These are phyloP conservation scores for Penicillium sp. DNA, from an alignment of 2,329 filamentous ascomycete genomes.

Conservation along the genomic window DNA sequence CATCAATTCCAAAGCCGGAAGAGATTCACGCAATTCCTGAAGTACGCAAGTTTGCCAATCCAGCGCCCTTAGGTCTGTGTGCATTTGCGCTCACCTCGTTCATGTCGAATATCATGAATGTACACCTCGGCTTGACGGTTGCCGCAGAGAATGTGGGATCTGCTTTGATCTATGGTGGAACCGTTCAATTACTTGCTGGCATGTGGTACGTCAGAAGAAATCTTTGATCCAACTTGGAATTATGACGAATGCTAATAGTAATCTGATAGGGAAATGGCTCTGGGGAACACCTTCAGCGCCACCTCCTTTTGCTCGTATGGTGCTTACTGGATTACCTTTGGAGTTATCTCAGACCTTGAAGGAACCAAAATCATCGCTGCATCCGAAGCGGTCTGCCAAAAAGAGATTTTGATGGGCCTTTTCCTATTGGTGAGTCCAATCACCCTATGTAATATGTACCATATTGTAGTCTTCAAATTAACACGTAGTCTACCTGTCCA, in stretches of 20 bases:
- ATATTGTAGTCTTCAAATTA: neutral
- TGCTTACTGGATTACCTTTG: slow-evolving; percentile 27
- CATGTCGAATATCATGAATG: slow-evolving; percentile 23
- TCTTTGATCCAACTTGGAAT: neutral
- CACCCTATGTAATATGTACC: neutral
- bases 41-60: slow-evolving; percentile 23
- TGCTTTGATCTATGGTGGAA: slow-evolving; percentile 24
- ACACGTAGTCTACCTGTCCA: neutral
- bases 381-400: slow-evolving; percentile 6
- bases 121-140: slow-evolving; percentile 14
- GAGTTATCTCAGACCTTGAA: slow-evolving; percentile 21
- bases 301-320: slow-evolving; percentile 29
- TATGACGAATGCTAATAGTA: neutral
- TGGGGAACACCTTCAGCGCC: slow-evolving; percentile 29
- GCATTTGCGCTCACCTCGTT: slow-evolving; percentile 28
- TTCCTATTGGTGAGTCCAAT: slow-evolving; percentile 25
- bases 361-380: slow-evolving; percentile 1
- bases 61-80: slow-evolving; percentile 26
- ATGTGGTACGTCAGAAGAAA: slow-evolving; percentile 24
- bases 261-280: slow-evolving; percentile 24
- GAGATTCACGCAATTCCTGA: neutral
- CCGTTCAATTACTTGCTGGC: slow-evolving; percentile 24
- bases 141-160: slow-evolving; percentile 17
- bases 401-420: slow-evolving; percentile 23
- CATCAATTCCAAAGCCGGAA: neutral